Percentiles rank a stretch among this genome's conserved stretches.
Evolutionary conservation across 768 basidiomycete species (phyloP).

Genomic region (Lactarius trivialis): DNA sequence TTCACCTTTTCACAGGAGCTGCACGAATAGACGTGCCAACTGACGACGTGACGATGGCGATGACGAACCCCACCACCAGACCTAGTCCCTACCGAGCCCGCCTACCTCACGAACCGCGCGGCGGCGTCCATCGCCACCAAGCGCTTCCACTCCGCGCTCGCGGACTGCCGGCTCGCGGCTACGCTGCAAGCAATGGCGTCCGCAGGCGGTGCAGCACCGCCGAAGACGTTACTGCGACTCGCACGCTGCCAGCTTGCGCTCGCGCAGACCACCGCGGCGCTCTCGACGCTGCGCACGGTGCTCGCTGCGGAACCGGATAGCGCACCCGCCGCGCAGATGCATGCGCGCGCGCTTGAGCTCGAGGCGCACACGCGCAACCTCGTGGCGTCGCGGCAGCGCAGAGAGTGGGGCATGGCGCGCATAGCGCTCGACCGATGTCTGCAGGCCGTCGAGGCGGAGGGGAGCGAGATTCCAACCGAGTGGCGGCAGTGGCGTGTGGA

Average conservation of each 20-base stretch:
- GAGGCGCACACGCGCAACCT: constrained; percentile 63
- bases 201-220: constrained; percentile 35
- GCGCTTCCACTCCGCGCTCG: constrained; percentile 64
- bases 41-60: neutral
- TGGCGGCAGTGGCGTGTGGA: constrained; percentile 81
- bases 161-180: constrained; percentile 72
- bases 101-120: constrained; percentile 80
- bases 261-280: constrained; percentile 60
- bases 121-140: constrained; percentile 81
- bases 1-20: neutral
- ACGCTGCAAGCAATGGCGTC: constrained; percentile 48
- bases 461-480: constrained; percentile 64
- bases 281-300: constrained; percentile 57
- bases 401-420: constrained; percentile 73
- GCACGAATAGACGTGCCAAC: neutral
- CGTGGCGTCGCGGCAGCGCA: constrained; percentile 45
- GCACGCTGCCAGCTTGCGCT: constrained; percentile 80
- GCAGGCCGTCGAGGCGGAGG: constrained; percentile 68
- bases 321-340: constrained; percentile 38
- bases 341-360: constrained; percentile 53
- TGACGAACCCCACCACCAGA: constrained; percentile 21
- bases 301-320: constrained; percentile 28
- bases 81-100: constrained; percentile 44
- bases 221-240: constrained; percentile 77
- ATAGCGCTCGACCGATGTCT: constrained; percentile 76